Percentiles rank a stretch among this genome's conserved stretches.
phyloP scores from a whole-genome alignment of 176 grass and related monocot species.

The Eleusine indica region DNA sequence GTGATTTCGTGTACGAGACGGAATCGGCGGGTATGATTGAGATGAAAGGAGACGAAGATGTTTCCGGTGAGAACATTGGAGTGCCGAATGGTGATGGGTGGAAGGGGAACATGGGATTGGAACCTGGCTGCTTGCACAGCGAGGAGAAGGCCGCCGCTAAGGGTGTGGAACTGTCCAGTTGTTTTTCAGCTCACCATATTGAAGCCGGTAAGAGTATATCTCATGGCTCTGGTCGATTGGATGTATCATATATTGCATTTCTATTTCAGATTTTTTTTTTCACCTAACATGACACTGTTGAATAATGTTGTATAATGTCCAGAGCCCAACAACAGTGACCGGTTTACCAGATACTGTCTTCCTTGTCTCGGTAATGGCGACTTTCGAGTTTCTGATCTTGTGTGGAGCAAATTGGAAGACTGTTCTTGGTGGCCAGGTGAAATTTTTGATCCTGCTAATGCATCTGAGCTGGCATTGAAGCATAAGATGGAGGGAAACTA shows the following conservation, averaged over 20 bases:
- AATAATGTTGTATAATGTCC: not conserved
- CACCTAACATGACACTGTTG: not conserved
- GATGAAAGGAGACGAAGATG: not conserved
- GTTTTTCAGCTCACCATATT: not conserved
- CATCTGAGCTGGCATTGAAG: slow-evolving; percentile 62
- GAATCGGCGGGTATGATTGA: not conserved
- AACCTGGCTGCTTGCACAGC: not conserved
- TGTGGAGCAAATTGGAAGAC: slow-evolving; percentile 70
- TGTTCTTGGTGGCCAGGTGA: slow-evolving; percentile 86
- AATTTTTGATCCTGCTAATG: slow-evolving; percentile 70
- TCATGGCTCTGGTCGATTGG: not conserved
- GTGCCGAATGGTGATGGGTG: not conserved
- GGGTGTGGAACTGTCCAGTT: not conserved
- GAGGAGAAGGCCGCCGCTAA: not conserved
- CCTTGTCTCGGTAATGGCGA: slow-evolving; percentile 26
- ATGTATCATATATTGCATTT: not conserved
- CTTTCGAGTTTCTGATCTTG: slow-evolving; percentile 60
- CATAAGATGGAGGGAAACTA: slow-evolving; percentile 49
- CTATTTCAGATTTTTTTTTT: not conserved
- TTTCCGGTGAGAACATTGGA: not conserved
- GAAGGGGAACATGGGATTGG: not conserved
- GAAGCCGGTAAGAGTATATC: slow-evolving; percentile 1
- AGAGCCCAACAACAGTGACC: not conserved
- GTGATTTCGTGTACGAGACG: not conserved
- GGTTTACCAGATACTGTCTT: slow-evolving; percentile 43